Evolutionary conservation across 352 stramenopile genomes (phyloP), one percentile per base, ranked within the genome.

Genomic region (Phytophthora lateralis): DNA sequence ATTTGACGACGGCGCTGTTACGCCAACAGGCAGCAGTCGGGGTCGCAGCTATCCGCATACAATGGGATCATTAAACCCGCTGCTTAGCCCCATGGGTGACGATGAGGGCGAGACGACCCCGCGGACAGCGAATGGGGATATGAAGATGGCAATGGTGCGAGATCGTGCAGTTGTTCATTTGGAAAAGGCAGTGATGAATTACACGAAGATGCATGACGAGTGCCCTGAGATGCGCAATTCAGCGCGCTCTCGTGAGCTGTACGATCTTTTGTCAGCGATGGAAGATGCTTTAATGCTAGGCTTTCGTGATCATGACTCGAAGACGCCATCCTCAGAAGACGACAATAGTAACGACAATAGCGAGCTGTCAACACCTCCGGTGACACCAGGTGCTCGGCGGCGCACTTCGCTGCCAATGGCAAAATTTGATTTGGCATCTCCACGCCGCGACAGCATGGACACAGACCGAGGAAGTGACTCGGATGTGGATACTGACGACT

Each of bases 261-360:
- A 86, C 53, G 82, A 88, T 63, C 63, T 93, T 27, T 45, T 93
- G 8, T 82, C 73, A 12, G 80, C 82, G 5, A 60, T 93, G 30
- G 85, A 93, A 69, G 78, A 88, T 55, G 54, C 88, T 1, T 73
- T 89, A 6, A 82, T 90, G 76, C 51, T 93, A 11, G 85, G 85
- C 5, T 91, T 80, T 60, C 64, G 57, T 10, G 66, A 71, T 39
- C 55, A 68, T 7, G 51, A 66, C 53, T 60, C 35, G 17, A 66
- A 48, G 20, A 14, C 34, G 17, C 34, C 18, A 27, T 54, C 12
- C 2, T 67, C 46, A 56, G 61, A 75, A 60, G 56, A 75, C 26
- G 58, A 72, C 29, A 42, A 45, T 55, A 53, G 49, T 41, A 41
- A 14, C n/a, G 35, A 41, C 10, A 43, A 27, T 37, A 56, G 47